These are phyloP conservation scores for Luffa aegyptiaca DNA, from an alignment of 306 rosid genomes.

Conservation along the genomic window DNA sequence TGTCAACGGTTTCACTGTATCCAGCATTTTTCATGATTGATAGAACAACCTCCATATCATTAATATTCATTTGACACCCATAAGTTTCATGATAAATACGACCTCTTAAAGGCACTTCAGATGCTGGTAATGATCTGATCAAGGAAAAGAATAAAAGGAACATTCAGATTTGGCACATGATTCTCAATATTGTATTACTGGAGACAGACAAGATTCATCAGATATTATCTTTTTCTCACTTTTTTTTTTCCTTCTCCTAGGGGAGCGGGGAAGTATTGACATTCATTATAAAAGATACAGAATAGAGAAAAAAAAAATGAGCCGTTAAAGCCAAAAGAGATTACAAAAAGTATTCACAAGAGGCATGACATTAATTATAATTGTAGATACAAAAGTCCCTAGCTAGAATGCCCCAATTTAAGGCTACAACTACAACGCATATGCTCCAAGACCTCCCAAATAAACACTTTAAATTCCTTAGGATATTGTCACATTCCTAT, in stretches of 20 bases:
- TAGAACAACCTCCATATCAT: constrained; percentile 90
- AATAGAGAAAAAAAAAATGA: not conserved
- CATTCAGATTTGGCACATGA: not conserved
- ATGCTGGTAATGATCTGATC: constrained; percentile 36
- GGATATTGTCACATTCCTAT: not conserved
- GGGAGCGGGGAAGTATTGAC: not conserved
- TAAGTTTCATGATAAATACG: constrained; percentile 95
- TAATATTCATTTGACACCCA: constrained; percentile 96
- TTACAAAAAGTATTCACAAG: not conserved
- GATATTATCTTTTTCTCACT: not conserved
- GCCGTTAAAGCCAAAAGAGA: not conserved
- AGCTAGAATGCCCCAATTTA: not conserved
- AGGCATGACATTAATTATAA: not conserved
- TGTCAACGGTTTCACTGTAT: constrained; percentile 54
- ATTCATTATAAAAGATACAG: not conserved
- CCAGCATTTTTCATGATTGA: constrained; percentile 88
- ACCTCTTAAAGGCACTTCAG: constrained; percentile 47
- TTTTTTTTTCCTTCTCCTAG: not conserved
- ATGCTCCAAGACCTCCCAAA: not conserved
- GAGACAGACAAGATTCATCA: not conserved
- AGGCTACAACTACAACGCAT: not conserved
- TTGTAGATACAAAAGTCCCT: not conserved
- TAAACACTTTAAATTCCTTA: not conserved
- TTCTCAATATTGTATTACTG: not conserved
- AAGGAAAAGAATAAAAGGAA: not conserved